These are phyloP conservation scores for Lachnellula arida DNA, from an alignment of 2,329 filamentous ascomycete species.

Conservation along the genomic window DNA sequence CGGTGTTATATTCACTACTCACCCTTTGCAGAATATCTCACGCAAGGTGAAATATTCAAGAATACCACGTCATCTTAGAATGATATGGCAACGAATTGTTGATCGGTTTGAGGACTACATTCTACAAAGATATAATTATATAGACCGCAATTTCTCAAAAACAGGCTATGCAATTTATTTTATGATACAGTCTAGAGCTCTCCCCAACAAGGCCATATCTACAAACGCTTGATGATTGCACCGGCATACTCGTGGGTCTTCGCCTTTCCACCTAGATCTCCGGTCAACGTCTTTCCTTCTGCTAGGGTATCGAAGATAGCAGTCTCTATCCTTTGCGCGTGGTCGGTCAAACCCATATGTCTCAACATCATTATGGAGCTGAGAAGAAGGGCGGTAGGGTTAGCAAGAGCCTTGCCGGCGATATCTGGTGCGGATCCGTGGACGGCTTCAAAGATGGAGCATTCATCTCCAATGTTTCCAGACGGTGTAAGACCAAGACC, in stretches of 20 bases:
- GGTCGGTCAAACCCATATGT: slow-evolving; percentile 86
- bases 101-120: too few species aligned
- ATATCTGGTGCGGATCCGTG: slow-evolving; percentile 97
- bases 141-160: background rate
- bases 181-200: slow-evolving; percentile 31
- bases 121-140: too few species aligned
- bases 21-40: too few species aligned
- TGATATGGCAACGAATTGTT: background rate
- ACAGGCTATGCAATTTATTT: slow-evolving; percentile 21
- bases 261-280: slow-evolving; percentile 91
- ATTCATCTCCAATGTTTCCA: slow-evolving; percentile 98
- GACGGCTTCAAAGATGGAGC: slow-evolving; percentile 99
- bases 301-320: slow-evolving; percentile 93
- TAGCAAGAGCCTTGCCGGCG: slow-evolving; percentile 90
- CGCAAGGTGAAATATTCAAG: too few species aligned
- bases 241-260: slow-evolving; percentile 93
- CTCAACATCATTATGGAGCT: slow-evolving; percentile 99
- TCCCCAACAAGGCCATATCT: slow-evolving; percentile 28
- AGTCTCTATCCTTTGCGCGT: slow-evolving; percentile 85
- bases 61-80: too few species aligned
- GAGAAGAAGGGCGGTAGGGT: slow-evolving; percentile 93
- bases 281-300: slow-evolving; percentile 94
- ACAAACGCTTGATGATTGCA: slow-evolving; percentile 67
- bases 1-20: too few species aligned
- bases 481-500: slow-evolving; percentile 95